Conservation (phyloP, 2,329 filamentous ascomycete species). For the Penicillium aurantiogriseum region DNA sequence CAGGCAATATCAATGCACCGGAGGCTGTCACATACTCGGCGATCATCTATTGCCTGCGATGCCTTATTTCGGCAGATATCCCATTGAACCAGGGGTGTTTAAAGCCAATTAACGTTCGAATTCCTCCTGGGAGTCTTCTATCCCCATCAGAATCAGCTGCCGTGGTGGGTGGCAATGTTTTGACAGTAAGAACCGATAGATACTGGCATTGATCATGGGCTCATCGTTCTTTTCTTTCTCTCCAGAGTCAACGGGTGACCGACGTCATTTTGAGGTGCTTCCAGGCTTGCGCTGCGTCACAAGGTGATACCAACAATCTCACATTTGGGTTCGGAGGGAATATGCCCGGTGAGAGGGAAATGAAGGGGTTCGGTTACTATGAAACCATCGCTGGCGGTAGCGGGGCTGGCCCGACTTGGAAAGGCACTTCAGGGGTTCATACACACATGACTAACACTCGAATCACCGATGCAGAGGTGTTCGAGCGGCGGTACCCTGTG, state of each 20-base stretch:
- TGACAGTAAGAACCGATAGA: conserved; percentile 61
- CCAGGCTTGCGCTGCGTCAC: conserved; percentile 69
- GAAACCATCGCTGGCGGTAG: conserved; percentile 79
- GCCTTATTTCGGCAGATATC: conserved; percentile 72
- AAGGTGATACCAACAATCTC: conserved; percentile 73
- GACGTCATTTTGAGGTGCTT: conserved; percentile 78
- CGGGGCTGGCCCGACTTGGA: conserved; percentile 70
- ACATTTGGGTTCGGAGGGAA: conserved; percentile 28
- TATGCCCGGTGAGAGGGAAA: conserved; percentile 14
- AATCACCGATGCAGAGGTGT: conserved; percentile 77
- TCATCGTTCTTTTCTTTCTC: not conserved
- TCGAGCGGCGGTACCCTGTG: conserved; percentile 74
- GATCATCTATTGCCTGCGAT: conserved; percentile 78
- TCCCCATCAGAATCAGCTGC: conserved; percentile 70
- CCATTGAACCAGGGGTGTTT: conserved; percentile 81
- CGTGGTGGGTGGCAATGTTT: conserved; percentile 74
- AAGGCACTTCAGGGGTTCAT: conserved; percentile 73
- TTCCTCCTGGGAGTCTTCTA: conserved; percentile 69
- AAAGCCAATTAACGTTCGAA: conserved; percentile 67
- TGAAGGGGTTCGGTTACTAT: conserved; percentile 67
- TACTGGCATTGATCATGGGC: not conserved
- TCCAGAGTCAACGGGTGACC: conserved; percentile 25
- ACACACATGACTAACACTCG: conserved; percentile 85
- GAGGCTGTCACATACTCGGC: conserved; percentile 75
- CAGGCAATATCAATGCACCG: conserved; percentile 72